Conservation (phyloP, 257 asterid species). For the Oldenlandia corymbosa region DNA sequence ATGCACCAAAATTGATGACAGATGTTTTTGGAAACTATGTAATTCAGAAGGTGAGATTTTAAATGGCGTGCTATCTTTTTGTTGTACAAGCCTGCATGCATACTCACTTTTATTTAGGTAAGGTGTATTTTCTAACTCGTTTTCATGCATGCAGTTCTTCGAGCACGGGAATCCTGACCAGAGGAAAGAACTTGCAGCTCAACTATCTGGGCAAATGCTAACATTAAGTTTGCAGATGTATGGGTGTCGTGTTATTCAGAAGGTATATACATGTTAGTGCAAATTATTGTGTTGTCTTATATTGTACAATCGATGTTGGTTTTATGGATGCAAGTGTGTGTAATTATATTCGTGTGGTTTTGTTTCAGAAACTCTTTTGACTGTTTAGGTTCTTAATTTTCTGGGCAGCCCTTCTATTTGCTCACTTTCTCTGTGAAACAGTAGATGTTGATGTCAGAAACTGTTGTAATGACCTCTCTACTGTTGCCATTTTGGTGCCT, state of each 20-base stretch:
- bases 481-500: background rate
- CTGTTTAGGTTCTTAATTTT: background rate
- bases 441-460: background rate
- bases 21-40: slow-evolving; percentile 94
- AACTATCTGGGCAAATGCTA: slow-evolving; percentile 62
- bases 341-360: background rate
- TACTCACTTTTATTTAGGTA: background rate
- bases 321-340: background rate
- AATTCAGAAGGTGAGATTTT: slow-evolving; percentile 66
- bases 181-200: slow-evolving; percentile 70
- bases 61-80: slow-evolving; percentile 10
- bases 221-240: slow-evolving; percentile 85
- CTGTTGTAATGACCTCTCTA: background rate
- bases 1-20: slow-evolving; percentile 67
- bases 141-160: slow-evolving; percentile 51
- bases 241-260: slow-evolving; percentile 94
- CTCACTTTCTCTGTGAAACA: background rate
- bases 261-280: slow-evolving; percentile 42
- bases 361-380: background rate
- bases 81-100: slow-evolving; percentile 1
- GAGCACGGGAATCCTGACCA: slow-evolving; percentile 74
- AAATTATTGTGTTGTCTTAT: too few species aligned
- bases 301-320: too few species aligned
- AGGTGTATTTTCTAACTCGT: slow-evolving; percentile 12
- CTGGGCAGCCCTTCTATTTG: background rate